phyloP scores from a whole-genome alignment of 2,329 filamentous ascomycete genomes.

The Fonsecaea erecta region DNA sequence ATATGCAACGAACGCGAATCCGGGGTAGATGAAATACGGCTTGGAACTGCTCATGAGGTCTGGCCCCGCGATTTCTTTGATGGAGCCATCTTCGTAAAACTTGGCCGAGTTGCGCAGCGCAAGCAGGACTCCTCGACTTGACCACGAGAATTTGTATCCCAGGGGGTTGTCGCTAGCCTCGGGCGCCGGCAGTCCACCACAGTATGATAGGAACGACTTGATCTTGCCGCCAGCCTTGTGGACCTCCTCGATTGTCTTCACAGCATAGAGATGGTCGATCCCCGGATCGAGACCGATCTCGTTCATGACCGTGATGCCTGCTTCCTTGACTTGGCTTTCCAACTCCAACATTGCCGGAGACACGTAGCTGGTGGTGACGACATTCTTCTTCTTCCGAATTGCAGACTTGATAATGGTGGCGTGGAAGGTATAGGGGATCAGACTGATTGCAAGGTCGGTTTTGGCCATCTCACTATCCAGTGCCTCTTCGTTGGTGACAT shows the following conservation, averaged over 20 bases:
- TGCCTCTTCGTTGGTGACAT: conserved; percentile 75
- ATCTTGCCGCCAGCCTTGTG: conserved; percentile 87
- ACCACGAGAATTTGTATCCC: conserved; percentile 90
- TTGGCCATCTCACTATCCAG: conserved; percentile 81
- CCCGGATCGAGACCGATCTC: conserved; percentile 73
- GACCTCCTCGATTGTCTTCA: conserved; percentile 87
- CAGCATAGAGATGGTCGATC: conserved; percentile 62
- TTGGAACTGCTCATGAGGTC: conserved; percentile 87
- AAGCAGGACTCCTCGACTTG: conserved; percentile 81
- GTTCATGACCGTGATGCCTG: conserved; percentile 96
- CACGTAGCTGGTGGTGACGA: conserved; percentile 93
- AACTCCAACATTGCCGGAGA: conserved; percentile 91
- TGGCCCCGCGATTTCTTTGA: conserved; percentile 63
- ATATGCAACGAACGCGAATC: conserved; percentile 88
- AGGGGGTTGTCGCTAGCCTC: conserved; percentile 78
- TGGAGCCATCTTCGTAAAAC: conserved; percentile 73
- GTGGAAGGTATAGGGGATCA: conserved; percentile 94
- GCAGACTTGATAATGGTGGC: conserved; percentile 88
- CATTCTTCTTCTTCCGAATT: conserved; percentile 91
- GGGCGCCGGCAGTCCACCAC: conserved; percentile 73
- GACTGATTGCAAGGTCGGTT: conserved; percentile 75
- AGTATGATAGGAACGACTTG: conserved; percentile 79
- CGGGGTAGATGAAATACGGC: conserved; percentile 88
- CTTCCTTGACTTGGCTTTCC: conserved; percentile 79
- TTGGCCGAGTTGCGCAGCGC: conserved; percentile 85